These are phyloP conservation scores for Claviceps maximensis DNA, from an alignment of 2,329 filamentous ascomycete genomes.

Conservation along the genomic window DNA sequence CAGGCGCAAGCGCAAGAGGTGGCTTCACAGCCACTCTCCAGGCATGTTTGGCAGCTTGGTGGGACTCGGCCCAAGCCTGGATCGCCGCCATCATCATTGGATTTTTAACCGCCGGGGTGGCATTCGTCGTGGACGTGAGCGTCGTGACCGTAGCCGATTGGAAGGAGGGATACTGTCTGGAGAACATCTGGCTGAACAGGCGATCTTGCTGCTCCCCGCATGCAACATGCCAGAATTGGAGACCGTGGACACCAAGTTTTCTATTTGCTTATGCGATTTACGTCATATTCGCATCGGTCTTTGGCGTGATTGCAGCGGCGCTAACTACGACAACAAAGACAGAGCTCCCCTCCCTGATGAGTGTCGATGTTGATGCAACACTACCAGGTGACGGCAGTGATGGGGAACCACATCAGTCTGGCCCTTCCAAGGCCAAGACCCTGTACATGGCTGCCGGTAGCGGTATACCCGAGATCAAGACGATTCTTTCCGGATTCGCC, in stretches of 20 bases:
- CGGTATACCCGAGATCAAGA: slow-evolving; percentile 50
- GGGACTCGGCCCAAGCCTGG: slow-evolving; percentile 42
- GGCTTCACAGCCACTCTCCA: slow-evolving; percentile 18
- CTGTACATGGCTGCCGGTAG: slow-evolving; percentile 47
- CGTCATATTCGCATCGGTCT: slow-evolving; percentile 12
- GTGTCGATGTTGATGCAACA: slow-evolving; percentile 17
- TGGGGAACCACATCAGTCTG: slow-evolving; percentile 7
- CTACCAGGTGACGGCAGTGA: slow-evolving; percentile 1
- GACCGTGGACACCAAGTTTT: slow-evolving; percentile 25
- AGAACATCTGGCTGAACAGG: slow-evolving; percentile 29
- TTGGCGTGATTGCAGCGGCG: slow-evolving; percentile 13
- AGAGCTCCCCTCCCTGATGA: slow-evolving; percentile 20
- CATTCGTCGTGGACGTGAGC: slow-evolving; percentile 40
- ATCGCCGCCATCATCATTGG: slow-evolving; percentile 41
- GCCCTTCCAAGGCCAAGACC: slow-evolving; percentile 24
- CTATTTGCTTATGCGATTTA: slow-evolving; percentile 13
- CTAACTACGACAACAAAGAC: slow-evolving; percentile 25
- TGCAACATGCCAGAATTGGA: slow-evolving; percentile 24
- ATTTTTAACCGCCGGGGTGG: slow-evolving; percentile 38
- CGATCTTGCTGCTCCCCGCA: slow-evolving; percentile 34
- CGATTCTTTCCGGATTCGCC: slow-evolving; percentile 45
- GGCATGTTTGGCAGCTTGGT: slow-evolving; percentile 9
- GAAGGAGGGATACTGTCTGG: slow-evolving; percentile 42
- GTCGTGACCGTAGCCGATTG: slow-evolving; percentile 42
- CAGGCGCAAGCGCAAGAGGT: slow-evolving; percentile 20